Conservation (phyloP, 2,329 filamentous ascomycete species). For the Diaporthe sp. region DNA sequence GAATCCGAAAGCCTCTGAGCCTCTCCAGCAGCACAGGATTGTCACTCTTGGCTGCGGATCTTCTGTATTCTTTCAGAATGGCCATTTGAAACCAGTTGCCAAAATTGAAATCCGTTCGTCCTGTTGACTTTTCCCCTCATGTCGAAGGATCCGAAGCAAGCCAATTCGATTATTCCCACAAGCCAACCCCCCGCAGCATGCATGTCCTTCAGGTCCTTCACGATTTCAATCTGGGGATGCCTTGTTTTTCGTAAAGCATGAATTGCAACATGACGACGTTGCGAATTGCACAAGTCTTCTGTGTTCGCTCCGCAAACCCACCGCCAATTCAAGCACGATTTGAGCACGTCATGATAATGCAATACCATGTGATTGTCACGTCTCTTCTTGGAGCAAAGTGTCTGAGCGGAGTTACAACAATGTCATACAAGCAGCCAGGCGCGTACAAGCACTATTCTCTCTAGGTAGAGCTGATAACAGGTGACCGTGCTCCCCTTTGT, state of each 20-base stretch:
- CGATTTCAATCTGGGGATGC: not conserved
- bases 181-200: not conserved
- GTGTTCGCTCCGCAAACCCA: not conserved
- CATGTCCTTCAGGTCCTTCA: not conserved
- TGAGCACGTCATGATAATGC: not conserved
- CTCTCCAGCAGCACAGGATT: not conserved
- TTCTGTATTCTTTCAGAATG: not conserved
- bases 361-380: not conserved
- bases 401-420: conserved; percentile 20
- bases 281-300: not conserved
- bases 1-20: not conserved
- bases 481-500: conserved; percentile 15
- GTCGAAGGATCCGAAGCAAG: not conserved
- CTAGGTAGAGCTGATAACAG: conserved; percentile 7
- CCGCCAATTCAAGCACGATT: not conserved
- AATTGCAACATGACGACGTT: not conserved
- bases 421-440: not conserved
- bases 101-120: not conserved
- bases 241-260: not conserved
- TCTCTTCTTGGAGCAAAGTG: not conserved
- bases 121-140: not conserved
- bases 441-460: conserved; percentile 7
- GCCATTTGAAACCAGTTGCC: too few relatives aligned
- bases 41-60: not conserved
- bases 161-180: too few relatives aligned